Evolutionary conservation across 345 rosid species (phyloP).

Genomic region (Populus simonii): DNA sequence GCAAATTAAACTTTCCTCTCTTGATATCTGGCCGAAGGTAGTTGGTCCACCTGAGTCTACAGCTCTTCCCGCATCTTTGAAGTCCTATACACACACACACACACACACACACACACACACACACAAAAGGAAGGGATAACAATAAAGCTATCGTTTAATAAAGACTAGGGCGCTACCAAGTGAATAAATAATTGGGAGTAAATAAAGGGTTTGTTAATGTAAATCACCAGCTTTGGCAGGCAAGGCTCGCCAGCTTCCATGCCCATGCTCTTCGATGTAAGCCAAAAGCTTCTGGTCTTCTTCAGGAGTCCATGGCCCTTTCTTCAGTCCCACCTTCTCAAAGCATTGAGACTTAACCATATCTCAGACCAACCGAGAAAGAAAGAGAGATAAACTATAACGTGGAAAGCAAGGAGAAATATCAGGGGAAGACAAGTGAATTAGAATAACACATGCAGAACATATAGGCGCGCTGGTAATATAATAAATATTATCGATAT

Average conservation of each 20-base stretch:
- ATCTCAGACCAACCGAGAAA: background rate
- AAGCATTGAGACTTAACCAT: background rate
- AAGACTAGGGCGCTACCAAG: background rate
- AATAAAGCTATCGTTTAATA: background rate
- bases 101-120: too few relatives aligned
- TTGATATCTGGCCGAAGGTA: slow-evolving; percentile 17
- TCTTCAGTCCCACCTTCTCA: slow-evolving; percentile 14
- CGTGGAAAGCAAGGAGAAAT: background rate
- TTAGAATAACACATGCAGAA: background rate
- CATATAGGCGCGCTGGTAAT: background rate
- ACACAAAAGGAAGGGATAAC: background rate
- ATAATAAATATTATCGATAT: background rate
- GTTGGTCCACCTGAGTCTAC: slow-evolving; percentile 17
- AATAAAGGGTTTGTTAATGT: background rate
- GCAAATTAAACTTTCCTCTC: slow-evolving; percentile 14
- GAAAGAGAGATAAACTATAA: background rate
- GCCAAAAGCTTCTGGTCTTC: slow-evolving; percentile 16
- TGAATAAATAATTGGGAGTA: background rate
- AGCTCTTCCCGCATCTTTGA: slow-evolving; percentile 17
- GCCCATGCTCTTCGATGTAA: slow-evolving; percentile 6
- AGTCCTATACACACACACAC: background rate
- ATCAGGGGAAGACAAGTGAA: background rate
- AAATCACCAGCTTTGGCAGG: slow-evolving; percentile 11
- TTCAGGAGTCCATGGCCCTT: slow-evolving; percentile 18
- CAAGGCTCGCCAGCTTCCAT: slow-evolving; percentile 15